Conservation (phyloP, 2,329 filamentous ascomycete species). For the Pestalotiopsis sp. region DNA sequence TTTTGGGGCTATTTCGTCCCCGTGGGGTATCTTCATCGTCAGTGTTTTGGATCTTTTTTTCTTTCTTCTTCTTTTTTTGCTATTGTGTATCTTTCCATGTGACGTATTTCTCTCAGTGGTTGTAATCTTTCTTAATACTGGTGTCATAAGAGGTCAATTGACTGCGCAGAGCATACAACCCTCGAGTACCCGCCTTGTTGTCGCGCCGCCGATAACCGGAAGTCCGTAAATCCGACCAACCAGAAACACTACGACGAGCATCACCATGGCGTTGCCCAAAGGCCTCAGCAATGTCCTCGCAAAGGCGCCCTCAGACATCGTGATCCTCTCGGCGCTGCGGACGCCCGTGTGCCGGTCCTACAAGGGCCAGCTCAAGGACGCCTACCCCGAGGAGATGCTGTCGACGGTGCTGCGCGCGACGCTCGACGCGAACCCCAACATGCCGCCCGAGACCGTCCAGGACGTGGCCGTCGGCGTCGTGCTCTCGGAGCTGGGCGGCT, state of each 20-base stretch:
- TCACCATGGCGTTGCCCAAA: constrained; percentile 55
- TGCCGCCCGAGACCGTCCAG: constrained; percentile 70
- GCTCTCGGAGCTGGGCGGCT: constrained; percentile 86
- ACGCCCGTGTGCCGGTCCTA: constrained; percentile 84
- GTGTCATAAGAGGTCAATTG: background rate
- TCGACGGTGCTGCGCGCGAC: constrained; percentile 68
- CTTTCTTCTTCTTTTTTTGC: background rate
- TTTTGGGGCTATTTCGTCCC: constrained; percentile 6
- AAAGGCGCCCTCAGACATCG: constrained; percentile 79
- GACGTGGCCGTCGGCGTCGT: constrained; percentile 89
- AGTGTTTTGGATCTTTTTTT: background rate
- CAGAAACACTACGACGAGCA: background rate
- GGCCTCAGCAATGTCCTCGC: constrained; percentile 77
- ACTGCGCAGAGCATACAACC: background rate
- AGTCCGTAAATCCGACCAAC: background rate
- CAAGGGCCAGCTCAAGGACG: constrained; percentile 82
- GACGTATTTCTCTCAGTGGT: background rate
- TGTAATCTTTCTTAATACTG: background rate
- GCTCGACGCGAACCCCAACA: constrained; percentile 70
- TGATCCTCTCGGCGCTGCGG: constrained; percentile 88
- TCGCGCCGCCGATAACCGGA: background rate
- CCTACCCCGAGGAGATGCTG: constrained; percentile 89
- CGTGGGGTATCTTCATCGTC: constrained; percentile 6
- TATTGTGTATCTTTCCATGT: background rate
- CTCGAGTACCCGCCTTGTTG: background rate